phyloP scores from a whole-genome alignment of 2,329 filamentous ascomycete genomes.

The Colletotrichum filicis region DNA sequence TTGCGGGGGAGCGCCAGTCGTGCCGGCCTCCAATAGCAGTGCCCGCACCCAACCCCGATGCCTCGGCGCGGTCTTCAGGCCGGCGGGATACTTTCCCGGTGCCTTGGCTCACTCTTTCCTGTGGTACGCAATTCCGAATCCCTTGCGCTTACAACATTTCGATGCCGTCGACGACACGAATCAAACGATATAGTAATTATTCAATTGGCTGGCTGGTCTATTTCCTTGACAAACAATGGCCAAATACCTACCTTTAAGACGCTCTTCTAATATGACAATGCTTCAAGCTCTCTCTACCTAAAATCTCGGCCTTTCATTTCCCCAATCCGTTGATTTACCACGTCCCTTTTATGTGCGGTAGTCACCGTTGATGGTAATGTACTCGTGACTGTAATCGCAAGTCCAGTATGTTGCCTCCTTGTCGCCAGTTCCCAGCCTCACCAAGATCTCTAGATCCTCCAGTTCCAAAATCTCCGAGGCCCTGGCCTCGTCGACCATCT shows the following conservation, averaged over 20 bases:
- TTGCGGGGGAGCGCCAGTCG: slow-evolving; percentile 13
- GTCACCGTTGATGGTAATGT: slow-evolving; percentile 75
- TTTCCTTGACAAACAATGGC: neutral
- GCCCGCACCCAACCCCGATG: slow-evolving; percentile 8
- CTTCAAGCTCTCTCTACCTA: neutral
- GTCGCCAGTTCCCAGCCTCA: slow-evolving; percentile 75
- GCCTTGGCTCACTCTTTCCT: neutral
- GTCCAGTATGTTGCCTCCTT: slow-evolving; percentile 83
- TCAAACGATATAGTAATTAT: neutral
- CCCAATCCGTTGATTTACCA: too few species aligned
- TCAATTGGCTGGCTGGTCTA: neutral
- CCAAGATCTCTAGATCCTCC: slow-evolving; percentile 83
- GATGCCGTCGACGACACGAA: neutral
- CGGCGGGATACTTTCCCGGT: neutral
- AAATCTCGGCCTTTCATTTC: too few species aligned
- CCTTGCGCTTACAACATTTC: neutral
- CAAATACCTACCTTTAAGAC: neutral
- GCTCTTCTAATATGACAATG: slow-evolving; percentile 1
- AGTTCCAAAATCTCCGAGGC: slow-evolving; percentile 82
- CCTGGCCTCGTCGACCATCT: slow-evolving; percentile 79
- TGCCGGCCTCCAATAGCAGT: slow-evolving; percentile 21
- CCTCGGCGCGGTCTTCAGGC: slow-evolving; percentile 27
- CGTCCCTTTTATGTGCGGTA: slow-evolving; percentile 61
- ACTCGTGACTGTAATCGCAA: slow-evolving; percentile 89
- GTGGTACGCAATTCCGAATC: neutral